Base-by-base conservation (phyloP, 352 stramenopile genomes). In the Saprolegnia parasitica region DNA sequence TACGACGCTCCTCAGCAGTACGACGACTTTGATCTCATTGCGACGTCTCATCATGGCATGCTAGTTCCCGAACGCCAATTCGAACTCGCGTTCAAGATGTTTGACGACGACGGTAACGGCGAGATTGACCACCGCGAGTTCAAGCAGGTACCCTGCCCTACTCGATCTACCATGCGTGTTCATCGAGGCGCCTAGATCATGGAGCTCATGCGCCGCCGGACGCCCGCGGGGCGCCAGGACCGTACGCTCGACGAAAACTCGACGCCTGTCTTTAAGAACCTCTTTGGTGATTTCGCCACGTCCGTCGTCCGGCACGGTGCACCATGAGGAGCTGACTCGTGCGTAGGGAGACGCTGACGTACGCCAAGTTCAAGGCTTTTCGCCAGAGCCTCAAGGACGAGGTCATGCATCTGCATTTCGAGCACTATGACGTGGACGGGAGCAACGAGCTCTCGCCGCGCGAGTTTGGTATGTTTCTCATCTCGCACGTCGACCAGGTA, bases 21-120 rank as follows among this genome's bases (percentile, higher is more conserved):
- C 71, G 85, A n/a, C n/a, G n/a, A n/a, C n/a, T n/a, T n/a, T n/a
- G n/a, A n/a, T n/a, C n/a, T n/a, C n/a, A n/a, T n/a, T n/a, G n/a
- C n/a, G n/a, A n/a, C n/a, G n/a, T n/a, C n/a, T n/a, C n/a, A n/a
- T n/a, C 23, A 21, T 55, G 39, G 24, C 40, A 56, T 61, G 56
- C 26, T 49, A 93, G 86, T 95, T 76, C 85, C 86, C 0, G 81
- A 91, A 72, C 86, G 81, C 8, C 87, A 96, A 56, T 92, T 95
- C 52, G 84, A 94, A 60, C 76, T 95, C 49, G 86, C 86, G n/a
- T 95, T 96, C 72, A 91, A 93, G 74, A 93, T 95, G 86, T 93
- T 96, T 66, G 88, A 96, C 73, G 67, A 79, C 0, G 84, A 95
- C 57, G 83, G 86, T 52, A 94, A 94, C 42, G 88, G 87, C 5